Conservation (phyloP, 2,329 filamentous ascomycete genomes). For the Cadophora sp. region DNA sequence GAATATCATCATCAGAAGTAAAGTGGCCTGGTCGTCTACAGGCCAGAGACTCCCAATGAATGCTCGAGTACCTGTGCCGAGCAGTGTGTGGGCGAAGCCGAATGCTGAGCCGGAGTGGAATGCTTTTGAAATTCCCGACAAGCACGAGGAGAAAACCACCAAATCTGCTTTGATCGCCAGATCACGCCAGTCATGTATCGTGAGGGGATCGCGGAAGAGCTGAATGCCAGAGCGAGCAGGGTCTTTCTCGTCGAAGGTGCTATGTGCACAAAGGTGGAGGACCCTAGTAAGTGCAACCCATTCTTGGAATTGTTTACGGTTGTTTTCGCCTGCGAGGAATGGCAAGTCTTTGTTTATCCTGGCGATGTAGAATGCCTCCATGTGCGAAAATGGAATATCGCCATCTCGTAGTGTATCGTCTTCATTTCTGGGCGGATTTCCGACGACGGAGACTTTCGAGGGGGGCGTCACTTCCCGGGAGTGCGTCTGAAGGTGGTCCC, state of each 20-base stretch:
- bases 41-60: slow-evolving; percentile 21
- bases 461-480: background rate
- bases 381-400: slow-evolving; percentile 17
- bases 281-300: slow-evolving; percentile 6
- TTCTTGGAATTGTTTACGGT: slow-evolving; percentile 13
- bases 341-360: background rate
- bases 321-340: slow-evolving; percentile 11
- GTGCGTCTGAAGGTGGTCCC: slow-evolving; percentile 18
- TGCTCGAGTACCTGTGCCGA: slow-evolving; percentile 12
- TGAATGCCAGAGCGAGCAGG: slow-evolving; percentile 14
- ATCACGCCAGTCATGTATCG: slow-evolving; percentile 13
- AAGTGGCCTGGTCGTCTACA: slow-evolving; percentile 16
- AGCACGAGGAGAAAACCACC: slow-evolving; percentile 17
- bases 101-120: slow-evolving; percentile 16
- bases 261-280: slow-evolving; percentile 18
- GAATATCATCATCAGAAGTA: slow-evolving; percentile 21
- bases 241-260: slow-evolving; percentile 15
- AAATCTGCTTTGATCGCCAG: slow-evolving; percentile 20
- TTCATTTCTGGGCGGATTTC: slow-evolving; percentile 12
- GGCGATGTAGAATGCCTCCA: slow-evolving; percentile 20
- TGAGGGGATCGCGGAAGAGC: slow-evolving; percentile 8
- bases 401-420: slow-evolving; percentile 6
- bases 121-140: slow-evolving; percentile 16
- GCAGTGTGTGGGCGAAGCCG: slow-evolving; percentile 17
- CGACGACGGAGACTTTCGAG: slow-evolving; percentile 16